Evolutionary conservation across 352 stramenopile species (phyloP).

Genomic region (Phytophthora citricola): DNA sequence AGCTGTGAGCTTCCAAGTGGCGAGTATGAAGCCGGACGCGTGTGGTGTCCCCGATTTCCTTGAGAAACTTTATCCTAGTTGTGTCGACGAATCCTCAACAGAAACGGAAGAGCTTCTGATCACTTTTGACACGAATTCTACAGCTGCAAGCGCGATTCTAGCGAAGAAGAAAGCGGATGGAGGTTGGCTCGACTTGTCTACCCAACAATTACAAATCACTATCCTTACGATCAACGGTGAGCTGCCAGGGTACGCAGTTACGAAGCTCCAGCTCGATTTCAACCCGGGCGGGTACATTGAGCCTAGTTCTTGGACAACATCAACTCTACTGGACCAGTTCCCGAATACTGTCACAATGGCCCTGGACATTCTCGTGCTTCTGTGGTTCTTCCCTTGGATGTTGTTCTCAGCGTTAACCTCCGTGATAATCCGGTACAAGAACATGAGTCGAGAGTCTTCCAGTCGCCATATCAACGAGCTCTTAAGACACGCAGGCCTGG

Average conservation of each 20-base stretch:
- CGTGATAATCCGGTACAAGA: conserved; percentile 17
- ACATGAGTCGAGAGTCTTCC: conserved; percentile 17
- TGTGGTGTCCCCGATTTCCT: conserved; percentile 11
- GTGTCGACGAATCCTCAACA: conserved; percentile 4
- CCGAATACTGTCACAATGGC: conserved; percentile 19
- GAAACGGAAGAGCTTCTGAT: conserved; percentile 8
- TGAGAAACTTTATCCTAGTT: conserved; percentile 8
- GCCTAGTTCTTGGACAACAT: conserved; percentile 30
- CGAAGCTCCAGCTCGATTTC: conserved; percentile 11
- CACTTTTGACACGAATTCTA: conserved; percentile 14
- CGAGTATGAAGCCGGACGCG: conserved; percentile 12
- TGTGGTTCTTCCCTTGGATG: conserved; percentile 35
- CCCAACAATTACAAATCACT: conserved; percentile 9
- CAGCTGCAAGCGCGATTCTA: conserved; percentile 4
- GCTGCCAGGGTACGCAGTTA: conserved; percentile 10
- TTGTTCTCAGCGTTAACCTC: conserved; percentile 29
- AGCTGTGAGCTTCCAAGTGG: conserved; percentile 39
- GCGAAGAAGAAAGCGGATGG: conserved; percentile 6
- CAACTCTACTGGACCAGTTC: conserved; percentile 40
- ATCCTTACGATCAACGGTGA: conserved; percentile 17
- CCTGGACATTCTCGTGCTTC: conserved; percentile 40
- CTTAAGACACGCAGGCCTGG: conserved; percentile 13
- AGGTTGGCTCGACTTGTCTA: conserved; percentile 7
- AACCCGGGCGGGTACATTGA: conserved; percentile 11
- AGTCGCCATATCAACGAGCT: conserved; percentile 28